Evolutionary conservation across 73 alveolate species (phyloP).

Genomic region (Paraurostyla sp.): DNA sequence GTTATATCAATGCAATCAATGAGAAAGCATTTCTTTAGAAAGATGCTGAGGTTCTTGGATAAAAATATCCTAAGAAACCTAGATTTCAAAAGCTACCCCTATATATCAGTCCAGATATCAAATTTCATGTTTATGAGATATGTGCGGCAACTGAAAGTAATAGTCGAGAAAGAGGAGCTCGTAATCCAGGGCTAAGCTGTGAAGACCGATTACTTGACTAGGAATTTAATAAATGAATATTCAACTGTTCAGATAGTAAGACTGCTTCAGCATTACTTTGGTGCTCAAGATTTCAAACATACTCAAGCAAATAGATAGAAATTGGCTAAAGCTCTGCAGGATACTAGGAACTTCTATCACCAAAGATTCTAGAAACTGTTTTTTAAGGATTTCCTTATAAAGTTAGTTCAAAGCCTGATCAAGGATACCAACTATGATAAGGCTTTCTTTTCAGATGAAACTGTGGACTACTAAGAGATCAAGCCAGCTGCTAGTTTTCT

Average conservation of each 20-base stretch:
- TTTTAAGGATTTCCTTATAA: slow-evolving; percentile 5
- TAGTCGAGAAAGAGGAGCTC: slow-evolving; percentile 11
- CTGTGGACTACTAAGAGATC: neutral
- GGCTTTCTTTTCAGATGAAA: neutral
- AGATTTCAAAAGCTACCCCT: neutral
- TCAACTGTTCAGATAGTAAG: slow-evolving; percentile 17
- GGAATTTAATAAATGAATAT: slow-evolving; percentile 19
- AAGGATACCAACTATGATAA: slow-evolving; percentile 2
- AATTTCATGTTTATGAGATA: slow-evolving; percentile 17
- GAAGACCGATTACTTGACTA: neutral
- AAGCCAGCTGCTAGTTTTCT: slow-evolving; percentile 16
- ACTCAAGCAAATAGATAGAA: neutral
- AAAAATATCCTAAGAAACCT: neutral
- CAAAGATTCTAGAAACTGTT: neutral
- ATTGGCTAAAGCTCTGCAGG: neutral
- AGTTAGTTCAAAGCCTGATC: neutral
- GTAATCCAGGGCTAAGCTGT: neutral
- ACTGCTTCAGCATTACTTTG: neutral
- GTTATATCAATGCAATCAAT: slow-evolving; percentile 7
- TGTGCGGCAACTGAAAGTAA: neutral
- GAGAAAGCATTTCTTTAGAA: slow-evolving; percentile 29
- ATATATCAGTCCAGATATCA: neutral
- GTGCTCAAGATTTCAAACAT: neutral
- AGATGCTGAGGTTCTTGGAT: slow-evolving; percentile 17
- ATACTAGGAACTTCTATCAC: neutral